A percentile compares a stretch with the other conserved stretches of the same genome.
Evolutionary conservation across 371 early-diverging fungal species (phyloP).

Genomic region (Haplosporangium sp.): DNA sequence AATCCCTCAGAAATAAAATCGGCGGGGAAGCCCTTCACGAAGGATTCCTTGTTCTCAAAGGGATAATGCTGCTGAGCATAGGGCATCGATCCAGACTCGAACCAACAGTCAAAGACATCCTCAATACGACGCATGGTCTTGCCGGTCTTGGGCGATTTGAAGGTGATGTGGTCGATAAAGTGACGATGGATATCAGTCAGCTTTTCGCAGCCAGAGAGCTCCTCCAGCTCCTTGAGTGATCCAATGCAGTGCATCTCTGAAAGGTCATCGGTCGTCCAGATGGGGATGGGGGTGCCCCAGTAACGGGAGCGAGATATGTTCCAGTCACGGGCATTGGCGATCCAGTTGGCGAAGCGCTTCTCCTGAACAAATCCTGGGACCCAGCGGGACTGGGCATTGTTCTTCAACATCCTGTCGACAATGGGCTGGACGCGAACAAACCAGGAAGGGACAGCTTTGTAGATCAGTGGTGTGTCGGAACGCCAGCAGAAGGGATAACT

Average conservation of each 20-base stretch:
- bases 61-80: conserved; percentile 99
- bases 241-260: conserved; percentile 97
- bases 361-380: conserved; percentile 98
- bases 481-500: conserved; percentile 98
- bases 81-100: conserved; percentile 99
- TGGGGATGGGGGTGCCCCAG: conserved; percentile 99
- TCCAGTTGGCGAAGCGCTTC: conserved; percentile 99
- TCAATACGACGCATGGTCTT: conserved; percentile 92
- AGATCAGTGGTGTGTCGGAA: conserved; percentile 99
- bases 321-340: conserved; percentile 99
- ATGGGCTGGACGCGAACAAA: conserved; percentile 95
- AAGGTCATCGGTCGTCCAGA: conserved; percentile 97
- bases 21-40: conserved; percentile 96
- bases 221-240: conserved; percentile 95
- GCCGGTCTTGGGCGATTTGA: conserved; percentile 90
- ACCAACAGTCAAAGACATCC: conserved; percentile 99
- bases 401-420: conserved; percentile 87
- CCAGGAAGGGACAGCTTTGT: conserved; percentile 99
- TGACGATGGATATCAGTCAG: conserved; percentile 99
- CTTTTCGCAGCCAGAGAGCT: conserved; percentile 86
- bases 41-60: conserved; percentile 93
- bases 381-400: conserved; percentile 96
- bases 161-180: conserved; percentile 97
- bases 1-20: conserved; percentile 99
- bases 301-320: conserved; percentile 99